phyloP scores from a whole-genome alignment of 2,329 filamentous ascomycete species.

The Talaromyces sp. region DNA sequence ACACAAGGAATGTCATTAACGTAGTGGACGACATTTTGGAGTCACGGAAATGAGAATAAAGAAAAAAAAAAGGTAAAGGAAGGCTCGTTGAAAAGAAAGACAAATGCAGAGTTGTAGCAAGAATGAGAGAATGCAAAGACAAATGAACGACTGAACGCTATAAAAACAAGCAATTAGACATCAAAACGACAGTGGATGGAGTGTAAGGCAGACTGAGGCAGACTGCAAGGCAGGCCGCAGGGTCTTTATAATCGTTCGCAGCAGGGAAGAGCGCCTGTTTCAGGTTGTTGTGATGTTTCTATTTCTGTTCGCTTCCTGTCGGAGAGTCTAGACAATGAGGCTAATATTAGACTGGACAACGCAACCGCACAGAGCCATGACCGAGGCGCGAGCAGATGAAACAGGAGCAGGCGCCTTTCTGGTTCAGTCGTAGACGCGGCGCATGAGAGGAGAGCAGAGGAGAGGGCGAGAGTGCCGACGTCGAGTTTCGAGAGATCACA shows the following conservation, averaged over 20 bases:
- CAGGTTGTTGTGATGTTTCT: conserved; percentile 11
- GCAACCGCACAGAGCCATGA: not conserved
- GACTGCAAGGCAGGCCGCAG: not conserved
- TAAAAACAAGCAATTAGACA: conserved; percentile 8
- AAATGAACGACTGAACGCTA: conserved; percentile 8
- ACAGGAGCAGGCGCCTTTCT: not conserved
- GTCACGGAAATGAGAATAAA: not conserved
- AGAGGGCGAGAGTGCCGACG: not conserved
- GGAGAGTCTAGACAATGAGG: not conserved
- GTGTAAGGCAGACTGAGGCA: conserved; percentile 4
- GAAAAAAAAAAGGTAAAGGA: not conserved
- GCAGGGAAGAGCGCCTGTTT: conserved; percentile 7
- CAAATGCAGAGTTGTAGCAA: not conserved
- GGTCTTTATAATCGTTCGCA: conserved; percentile 3
- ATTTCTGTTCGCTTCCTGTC: conserved; percentile 2
- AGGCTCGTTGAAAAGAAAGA: not conserved
- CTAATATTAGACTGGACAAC: not conserved
- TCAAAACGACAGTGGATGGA: not conserved
- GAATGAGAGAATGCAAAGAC: not conserved
- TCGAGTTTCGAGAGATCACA: not conserved
- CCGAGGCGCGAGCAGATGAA: not conserved
- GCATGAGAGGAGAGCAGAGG: not conserved
- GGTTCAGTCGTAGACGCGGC: not conserved
- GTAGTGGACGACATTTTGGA: conserved; percentile 14
- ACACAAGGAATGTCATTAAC: conserved; percentile 17